phyloP scores from a whole-genome alignment of 805 yeast genomes.

The Alloascoidea africana region DNA sequence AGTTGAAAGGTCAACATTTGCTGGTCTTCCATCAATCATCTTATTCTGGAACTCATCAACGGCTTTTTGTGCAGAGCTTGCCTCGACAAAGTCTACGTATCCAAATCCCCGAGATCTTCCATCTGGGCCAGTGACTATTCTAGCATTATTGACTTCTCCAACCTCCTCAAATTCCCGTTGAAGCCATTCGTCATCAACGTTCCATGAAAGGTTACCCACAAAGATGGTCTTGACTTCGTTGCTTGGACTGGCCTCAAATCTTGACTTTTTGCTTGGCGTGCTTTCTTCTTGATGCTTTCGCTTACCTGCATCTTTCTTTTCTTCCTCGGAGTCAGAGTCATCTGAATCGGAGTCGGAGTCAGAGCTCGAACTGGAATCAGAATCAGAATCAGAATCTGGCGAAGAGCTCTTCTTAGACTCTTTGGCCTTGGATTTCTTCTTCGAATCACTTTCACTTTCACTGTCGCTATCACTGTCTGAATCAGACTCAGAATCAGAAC shows the following conservation, averaged over 20 bases:
- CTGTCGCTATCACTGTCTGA: constrained; percentile 15
- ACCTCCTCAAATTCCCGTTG: constrained; percentile 65
- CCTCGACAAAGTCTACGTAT: constrained; percentile 82
- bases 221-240: constrained; percentile 77
- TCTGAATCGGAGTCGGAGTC: constrained; percentile 14
- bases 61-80: constrained; percentile 75
- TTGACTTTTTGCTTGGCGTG: constrained; percentile 38
- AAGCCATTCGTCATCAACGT: constrained; percentile 91
- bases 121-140: constrained; percentile 88
- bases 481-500: constrained; percentile 11
- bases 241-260: constrained; percentile 20
- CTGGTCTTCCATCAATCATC: constrained; percentile 94
- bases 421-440: constrained; percentile 6
- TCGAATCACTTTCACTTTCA: constrained; percentile 15
- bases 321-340: constrained; percentile 15
- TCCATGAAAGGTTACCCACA: constrained; percentile 97
- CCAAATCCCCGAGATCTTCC: constrained; percentile 85
- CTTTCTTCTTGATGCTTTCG: constrained; percentile 28
- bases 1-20: constrained; percentile 85
- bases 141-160: constrained; percentile 77
- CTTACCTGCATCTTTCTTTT: constrained; percentile 17
- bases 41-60: constrained; percentile 73
- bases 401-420: constrained; percentile 6
- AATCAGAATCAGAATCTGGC: constrained; percentile 12
- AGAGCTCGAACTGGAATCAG: constrained; percentile 14